Evolutionary conservation across 352 stramenopile genomes (phyloP).

Genomic region (Globisporangium yorkense): DNA sequence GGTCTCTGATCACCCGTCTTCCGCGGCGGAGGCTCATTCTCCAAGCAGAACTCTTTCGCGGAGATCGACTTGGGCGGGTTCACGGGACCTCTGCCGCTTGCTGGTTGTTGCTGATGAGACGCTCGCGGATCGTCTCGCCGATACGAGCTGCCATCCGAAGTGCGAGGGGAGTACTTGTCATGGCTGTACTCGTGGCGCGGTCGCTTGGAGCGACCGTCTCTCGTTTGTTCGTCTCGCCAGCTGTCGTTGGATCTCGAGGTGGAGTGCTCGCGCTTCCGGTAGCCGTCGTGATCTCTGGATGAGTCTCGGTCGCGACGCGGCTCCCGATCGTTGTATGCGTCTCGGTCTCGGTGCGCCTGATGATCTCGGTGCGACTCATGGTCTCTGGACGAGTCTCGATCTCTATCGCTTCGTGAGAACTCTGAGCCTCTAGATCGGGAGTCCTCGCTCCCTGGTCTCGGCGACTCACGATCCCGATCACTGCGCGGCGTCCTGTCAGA

Average conservation of each 20-base stretch:
- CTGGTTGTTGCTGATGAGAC: neutral
- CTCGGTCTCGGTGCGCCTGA: neutral
- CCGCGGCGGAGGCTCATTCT: slow-evolving; percentile 27
- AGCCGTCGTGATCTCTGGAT: neutral
- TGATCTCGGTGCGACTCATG: slow-evolving; percentile 1
- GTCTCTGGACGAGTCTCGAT: neutral
- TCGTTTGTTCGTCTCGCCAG: neutral
- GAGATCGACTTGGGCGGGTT: slow-evolving; percentile 31
- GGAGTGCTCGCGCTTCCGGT: slow-evolving; percentile 9
- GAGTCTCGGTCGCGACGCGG: neutral
- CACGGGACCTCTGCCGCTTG: neutral
- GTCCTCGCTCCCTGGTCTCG: neutral
- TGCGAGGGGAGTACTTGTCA: slow-evolving; percentile 3
- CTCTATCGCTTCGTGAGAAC: neutral
- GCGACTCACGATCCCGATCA: neutral
- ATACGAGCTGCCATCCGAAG: neutral
- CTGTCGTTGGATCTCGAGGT: neutral
- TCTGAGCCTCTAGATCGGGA: neutral
- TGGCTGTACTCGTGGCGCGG: slow-evolving; percentile 4
- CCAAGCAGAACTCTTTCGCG: slow-evolving; percentile 48
- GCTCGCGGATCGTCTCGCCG: neutral
- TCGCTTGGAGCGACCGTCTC: slow-evolving; percentile 5
- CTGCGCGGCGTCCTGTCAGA: neutral
- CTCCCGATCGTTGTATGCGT: neutral
- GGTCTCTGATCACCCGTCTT: neutral